Evolutionary conservation across 495 filamentous ascomycete genomes (phyloP), one percentile per base, ranked within the genome.

Genomic region (Acidomyces sp.): DNA sequence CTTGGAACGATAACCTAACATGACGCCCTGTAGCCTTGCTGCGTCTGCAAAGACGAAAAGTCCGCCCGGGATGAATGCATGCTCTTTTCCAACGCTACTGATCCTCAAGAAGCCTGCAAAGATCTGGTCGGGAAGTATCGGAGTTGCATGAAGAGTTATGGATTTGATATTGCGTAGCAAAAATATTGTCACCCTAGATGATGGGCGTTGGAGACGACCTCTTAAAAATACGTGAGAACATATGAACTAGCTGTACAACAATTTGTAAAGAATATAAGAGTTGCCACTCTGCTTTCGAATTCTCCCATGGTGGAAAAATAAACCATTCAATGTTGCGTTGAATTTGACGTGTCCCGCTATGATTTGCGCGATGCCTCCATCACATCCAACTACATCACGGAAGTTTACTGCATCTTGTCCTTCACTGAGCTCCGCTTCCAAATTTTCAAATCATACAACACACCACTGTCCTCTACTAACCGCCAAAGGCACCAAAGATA

Each of bases 31-130:
- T 56, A 94, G 85, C 86, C 86, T 24, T 94, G 86, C 73, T 94
- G 88, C 61, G 90, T 97, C 16, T 97, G 90, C 74, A 94, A 88
- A 55, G 72, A 84, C 32, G 90, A 97, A 62, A 97, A 97, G 60
- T 70, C 82, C 43, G 63, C 68, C 45, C 84, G 90, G 45, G 90
- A 97, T 62, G 90, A 97, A 64, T 97, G 90, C 69, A 95, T 97
- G 88, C 80, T 97, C 13, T 94, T 96, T 64, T 86, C 80, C 41
- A 84, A 74, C 46, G 66, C 74, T 46, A 71, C 75, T 42, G 75
- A 92, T 54, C 80, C 86, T 21, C 71, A 83, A 53, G 57, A 69
- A 49, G 84, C 87, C 46, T 97, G 90, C 67, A 66, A 76, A 58
- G 68, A 77, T 11, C 73, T 77, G 40, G 81, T 97, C 48, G 76